These are phyloP conservation scores for Talaromyces sp. DNA, from an alignment of 2,329 filamentous ascomycete genomes.

Conservation along the genomic window DNA sequence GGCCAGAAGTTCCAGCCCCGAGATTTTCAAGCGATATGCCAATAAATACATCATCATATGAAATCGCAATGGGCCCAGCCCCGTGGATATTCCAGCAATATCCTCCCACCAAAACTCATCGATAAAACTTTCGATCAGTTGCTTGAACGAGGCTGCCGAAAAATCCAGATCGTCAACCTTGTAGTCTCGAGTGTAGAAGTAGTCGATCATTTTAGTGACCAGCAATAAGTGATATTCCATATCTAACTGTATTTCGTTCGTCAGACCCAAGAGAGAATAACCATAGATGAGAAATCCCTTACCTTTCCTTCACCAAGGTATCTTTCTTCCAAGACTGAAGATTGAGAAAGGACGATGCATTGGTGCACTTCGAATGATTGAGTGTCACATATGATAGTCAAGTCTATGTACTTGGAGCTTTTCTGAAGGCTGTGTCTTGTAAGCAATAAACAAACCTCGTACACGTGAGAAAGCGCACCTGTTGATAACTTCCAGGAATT, in stretches of 20 bases:
- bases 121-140: not conserved
- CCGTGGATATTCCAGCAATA: too few species aligned
- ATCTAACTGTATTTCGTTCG: not conserved
- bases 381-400: not conserved
- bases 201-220: not conserved
- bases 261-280: not conserved
- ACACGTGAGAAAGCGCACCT: not conserved
- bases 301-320: not conserved
- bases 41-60: too few species aligned
- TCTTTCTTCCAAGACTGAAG: not conserved
- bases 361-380: not conserved
- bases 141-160: not conserved
- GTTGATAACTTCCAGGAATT: not conserved
- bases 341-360: not conserved
- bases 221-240: not conserved
- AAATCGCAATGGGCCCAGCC: too few species aligned
- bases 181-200: not conserved
- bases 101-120: not conserved
- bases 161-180: not conserved
- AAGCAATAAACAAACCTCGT: not conserved
- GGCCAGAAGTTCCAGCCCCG: too few species aligned
- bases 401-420: not conserved
- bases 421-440: not conserved
- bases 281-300: not conserved
- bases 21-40: too few species aligned